Base-by-base conservation (phyloP, 164 flowering plant species). In the Berberis thunbergii region DNA sequence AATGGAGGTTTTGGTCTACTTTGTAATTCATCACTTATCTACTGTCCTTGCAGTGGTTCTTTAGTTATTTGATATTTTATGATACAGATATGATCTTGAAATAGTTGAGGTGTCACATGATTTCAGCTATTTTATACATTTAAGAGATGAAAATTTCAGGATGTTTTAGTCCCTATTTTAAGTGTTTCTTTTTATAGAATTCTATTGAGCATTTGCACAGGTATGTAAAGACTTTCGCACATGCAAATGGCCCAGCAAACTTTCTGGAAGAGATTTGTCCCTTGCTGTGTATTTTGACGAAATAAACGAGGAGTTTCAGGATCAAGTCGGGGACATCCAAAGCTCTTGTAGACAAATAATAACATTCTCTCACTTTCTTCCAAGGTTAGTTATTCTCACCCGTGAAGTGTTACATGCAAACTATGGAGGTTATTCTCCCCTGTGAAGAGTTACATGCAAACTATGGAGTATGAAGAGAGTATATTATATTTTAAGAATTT, bases 291-390 rank as follows among this genome's bases (percentile, higher is more conserved):
- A 79, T 73, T 90, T 90, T 69, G 97, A 90, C 64, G 70, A 74
- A 43, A 71, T 88, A 81, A 90, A 90, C 69, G 85, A 85, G 45
- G 74, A 70, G 41, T 66, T 82, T 70, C 62, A 48, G 52, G 69
- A 73, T 58, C 43, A 52, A 12, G 63, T 81, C 38, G 45, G 75
- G 42, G 83, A 83, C 61, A 86, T 91, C 46, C 78, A 62, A 68
- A 75, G 66, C 64, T 74, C 49, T 39, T 82, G 97, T 71, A 70
- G 50, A 60, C 84, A 85, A 54, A 76, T 84, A 49, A 78, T 90
- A 57, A 76, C 95, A 3, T 86, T 88, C 73, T 90, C 95, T 63
- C 93, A 88, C 75, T 91, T 91, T 76, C 72, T 91, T 68, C 95
- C 93, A 46, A 86, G 97, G 97, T 86, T 43, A 70, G 81, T 61